Percentiles rank a stretch among this genome's conserved stretches.
These are phyloP conservation scores for Pseudocercospora cruenta DNA, from an alignment of 2,329 filamentous ascomycete species.

Conservation along the genomic window DNA sequence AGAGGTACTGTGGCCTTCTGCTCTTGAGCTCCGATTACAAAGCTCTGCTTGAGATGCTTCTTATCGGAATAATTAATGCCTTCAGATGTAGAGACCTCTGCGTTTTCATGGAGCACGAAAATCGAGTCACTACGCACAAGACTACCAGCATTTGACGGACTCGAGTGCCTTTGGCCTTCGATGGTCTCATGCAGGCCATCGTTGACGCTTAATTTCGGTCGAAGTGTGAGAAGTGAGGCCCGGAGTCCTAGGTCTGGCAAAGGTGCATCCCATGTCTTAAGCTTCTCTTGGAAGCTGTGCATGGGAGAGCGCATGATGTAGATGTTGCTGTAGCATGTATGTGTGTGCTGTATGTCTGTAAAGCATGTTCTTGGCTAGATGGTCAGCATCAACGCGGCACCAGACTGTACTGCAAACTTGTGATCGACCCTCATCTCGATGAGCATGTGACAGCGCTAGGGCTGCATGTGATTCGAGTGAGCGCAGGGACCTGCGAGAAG, in stretches of 20 bases:
- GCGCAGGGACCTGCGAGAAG: not conserved
- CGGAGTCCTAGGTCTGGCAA: constrained; percentile 9
- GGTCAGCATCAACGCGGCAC: not conserved
- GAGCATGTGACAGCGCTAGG: not conserved
- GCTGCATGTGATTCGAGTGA: not conserved
- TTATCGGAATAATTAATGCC: not conserved
- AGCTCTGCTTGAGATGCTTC: constrained; percentile 9
- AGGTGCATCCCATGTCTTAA: constrained; percentile 11
- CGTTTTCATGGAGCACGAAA: not conserved
- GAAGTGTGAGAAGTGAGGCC: constrained; percentile 3
- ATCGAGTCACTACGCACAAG: not conserved
- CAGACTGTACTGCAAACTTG: not conserved
- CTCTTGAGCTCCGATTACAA: not conserved
- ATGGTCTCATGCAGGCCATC: not conserved
- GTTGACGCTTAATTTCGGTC: not conserved
- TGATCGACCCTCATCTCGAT: not conserved
- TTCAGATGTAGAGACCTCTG: not conserved
- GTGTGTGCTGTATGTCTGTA: not conserved
- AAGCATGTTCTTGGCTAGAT: not conserved
- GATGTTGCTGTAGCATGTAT: not conserved
- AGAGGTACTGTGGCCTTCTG: not conserved
- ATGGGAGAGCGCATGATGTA: constrained; percentile 1
- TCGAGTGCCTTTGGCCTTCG: not conserved
- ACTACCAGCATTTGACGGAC: not conserved
- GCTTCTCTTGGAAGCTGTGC: constrained; percentile 15